Conservation (phyloP, 768 basidiomycete species). For the Lentinula edodes region DNA sequence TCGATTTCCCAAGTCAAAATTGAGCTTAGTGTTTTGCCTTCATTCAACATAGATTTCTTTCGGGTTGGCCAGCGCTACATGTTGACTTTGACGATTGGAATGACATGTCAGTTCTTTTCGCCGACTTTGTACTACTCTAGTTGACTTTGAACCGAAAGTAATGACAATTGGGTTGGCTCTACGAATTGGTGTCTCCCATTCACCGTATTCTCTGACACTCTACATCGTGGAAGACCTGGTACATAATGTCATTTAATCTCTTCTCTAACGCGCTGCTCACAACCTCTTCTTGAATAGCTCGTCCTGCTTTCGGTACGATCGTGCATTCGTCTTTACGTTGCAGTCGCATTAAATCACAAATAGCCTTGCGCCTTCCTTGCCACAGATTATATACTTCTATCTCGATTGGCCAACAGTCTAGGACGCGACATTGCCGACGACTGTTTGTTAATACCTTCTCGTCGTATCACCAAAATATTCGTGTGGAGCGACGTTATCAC, state of each 20-base stretch:
- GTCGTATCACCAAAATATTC: constrained; percentile 39
- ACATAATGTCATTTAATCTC: neutral
- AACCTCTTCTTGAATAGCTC: neutral
- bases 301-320: constrained; percentile 2
- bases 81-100: constrained; percentile 11
- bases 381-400: constrained; percentile 46
- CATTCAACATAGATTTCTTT: constrained; percentile 4
- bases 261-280: neutral
- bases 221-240: constrained; percentile 1
- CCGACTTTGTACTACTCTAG: no score
- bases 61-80: constrained; percentile 7
- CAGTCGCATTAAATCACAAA: neutral
- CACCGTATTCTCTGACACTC: neutral
- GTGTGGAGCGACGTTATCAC: constrained; percentile 46
- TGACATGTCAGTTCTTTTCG: constrained; percentile 8
- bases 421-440: constrained; percentile 27
- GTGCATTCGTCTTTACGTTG: neutral
- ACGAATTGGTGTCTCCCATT: neutral
- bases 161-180: neutral
- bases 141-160: neutral
- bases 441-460: constrained; percentile 33
- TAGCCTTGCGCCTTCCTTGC: constrained; percentile 59
- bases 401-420: constrained; percentile 30
- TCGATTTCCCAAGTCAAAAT: neutral
- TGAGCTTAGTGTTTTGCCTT: neutral